A percentile compares a stretch with the other conserved stretches of the same genome.
These are phyloP conservation scores for Aspergillus amoenus DNA, from an alignment of 2,329 filamentous ascomycete species.

Conservation along the genomic window DNA sequence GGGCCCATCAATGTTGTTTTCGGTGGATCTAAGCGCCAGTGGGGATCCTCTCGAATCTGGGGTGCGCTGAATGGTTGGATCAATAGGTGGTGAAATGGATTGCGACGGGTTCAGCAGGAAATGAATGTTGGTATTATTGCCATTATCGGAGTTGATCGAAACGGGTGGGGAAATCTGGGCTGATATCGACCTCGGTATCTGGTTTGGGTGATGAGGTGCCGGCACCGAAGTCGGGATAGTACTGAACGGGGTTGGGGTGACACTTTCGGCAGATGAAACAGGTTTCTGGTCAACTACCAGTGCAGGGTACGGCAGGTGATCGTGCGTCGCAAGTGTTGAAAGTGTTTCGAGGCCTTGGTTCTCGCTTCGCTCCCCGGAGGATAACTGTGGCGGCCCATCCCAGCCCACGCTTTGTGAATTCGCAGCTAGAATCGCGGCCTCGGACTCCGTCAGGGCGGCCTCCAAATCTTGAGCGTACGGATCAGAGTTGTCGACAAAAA, in stretches of 20 bases:
- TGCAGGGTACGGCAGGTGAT: conserved; percentile 33
- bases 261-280: conserved; percentile 18
- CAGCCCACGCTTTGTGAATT: conserved; percentile 32
- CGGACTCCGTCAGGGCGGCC: conserved; percentile 32
- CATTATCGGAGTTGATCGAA: conserved; percentile 41
- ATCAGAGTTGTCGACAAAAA: conserved; percentile 62
- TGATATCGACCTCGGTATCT: conserved; percentile 32
- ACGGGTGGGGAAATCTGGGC: conserved; percentile 43
- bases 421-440: conserved; percentile 28
- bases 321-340: conserved; percentile 51
- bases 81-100: conserved; percentile 45
- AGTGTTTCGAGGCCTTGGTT: conserved; percentile 56
- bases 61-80: conserved; percentile 39
- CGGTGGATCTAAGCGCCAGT: conserved; percentile 24
- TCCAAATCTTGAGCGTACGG: conserved; percentile 57
- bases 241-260: conserved; percentile 17
- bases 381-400: conserved; percentile 30
- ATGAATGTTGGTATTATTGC: conserved; percentile 51
- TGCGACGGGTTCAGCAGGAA: conserved; percentile 55
- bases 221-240: conserved; percentile 21
- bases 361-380: conserved; percentile 29
- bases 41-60: conserved; percentile 31
- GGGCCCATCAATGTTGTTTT: conserved; percentile 26
- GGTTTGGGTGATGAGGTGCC: conserved; percentile 31
- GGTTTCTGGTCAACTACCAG: conserved; percentile 25